Conservation (phyloP, 2,329 filamentous ascomycete species). For the Alternaria solani region DNA sequence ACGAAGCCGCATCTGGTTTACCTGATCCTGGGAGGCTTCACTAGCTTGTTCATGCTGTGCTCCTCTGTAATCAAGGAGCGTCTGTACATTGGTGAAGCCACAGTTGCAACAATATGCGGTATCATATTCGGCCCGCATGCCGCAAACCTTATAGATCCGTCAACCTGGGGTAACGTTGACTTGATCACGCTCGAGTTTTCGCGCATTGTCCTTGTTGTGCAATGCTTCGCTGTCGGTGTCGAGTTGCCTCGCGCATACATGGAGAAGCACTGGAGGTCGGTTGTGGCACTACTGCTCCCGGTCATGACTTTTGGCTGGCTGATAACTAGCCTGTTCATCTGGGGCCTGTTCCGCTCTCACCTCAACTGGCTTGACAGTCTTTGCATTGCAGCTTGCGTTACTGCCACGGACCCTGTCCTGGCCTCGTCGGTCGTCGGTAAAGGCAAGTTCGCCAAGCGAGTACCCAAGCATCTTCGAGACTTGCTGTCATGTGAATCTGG, state of each 20-base stretch:
- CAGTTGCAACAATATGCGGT: conserved; percentile 86
- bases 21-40: conserved; percentile 97
- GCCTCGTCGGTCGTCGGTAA: conserved; percentile 98
- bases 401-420: conserved; percentile 94
- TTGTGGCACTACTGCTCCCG: conserved; percentile 84
- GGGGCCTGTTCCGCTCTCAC: conserved; percentile 79
- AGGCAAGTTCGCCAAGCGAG: conserved; percentile 96
- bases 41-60: conserved; percentile 96
- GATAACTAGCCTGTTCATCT: conserved; percentile 90
- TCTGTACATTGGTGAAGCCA: conserved; percentile 98
- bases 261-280: conserved; percentile 96
- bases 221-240: conserved; percentile 91
- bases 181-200: conserved; percentile 90
- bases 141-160: conserved; percentile 79
- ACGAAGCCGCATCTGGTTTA: conserved; percentile 98
- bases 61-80: conserved; percentile 98
- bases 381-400: conserved; percentile 89
- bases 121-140: conserved; percentile 89
- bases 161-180: conserved; percentile 81
- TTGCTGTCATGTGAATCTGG: conserved; percentile 94
- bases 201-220: conserved; percentile 86
- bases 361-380: conserved; percentile 91
- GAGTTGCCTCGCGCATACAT: conserved; percentile 94
- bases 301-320: conserved; percentile 99
- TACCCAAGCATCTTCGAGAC: conserved; percentile 96